phyloP scores from a whole-genome alignment of 257 asterid species.

The Solanum commersonii region DNA sequence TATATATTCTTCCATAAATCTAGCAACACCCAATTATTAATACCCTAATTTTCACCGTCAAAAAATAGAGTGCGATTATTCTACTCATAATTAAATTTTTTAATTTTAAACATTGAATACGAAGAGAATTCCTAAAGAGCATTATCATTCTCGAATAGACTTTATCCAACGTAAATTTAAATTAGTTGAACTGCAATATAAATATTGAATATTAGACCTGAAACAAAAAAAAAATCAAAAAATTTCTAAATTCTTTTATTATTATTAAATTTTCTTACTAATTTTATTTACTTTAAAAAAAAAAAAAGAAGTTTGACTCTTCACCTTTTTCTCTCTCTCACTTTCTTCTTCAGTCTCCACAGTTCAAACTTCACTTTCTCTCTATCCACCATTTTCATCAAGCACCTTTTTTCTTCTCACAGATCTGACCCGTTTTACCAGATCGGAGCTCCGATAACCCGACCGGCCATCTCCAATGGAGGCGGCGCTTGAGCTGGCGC shows the following conservation, averaged over 20 bases:
- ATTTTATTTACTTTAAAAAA: no score
- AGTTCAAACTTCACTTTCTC: neutral
- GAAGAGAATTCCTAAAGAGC: no score
- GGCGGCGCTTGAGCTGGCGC: constrained; percentile 91
- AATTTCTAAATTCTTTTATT: neutral
- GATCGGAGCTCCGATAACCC: constrained; percentile 44
- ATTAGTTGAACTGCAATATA: no score
- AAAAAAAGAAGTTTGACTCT: no score
- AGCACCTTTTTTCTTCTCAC: neutral
- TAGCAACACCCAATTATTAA: neutral
- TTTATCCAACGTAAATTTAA: no score
- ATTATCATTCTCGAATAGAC: no score
- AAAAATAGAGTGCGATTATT: no score
- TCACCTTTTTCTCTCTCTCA: neutral
- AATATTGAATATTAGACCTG: neutral
- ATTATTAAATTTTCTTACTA: neutral
- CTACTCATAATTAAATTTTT: neutral
- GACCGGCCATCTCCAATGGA: constrained; percentile 40
- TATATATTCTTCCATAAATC: neutral
- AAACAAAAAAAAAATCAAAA: no score
- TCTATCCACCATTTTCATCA: neutral
- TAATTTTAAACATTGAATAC: no score
- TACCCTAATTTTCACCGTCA: neutral
- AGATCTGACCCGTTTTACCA: constrained; percentile 27
- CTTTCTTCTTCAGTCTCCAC: neutral